Percentiles rank a stretch among this genome's conserved stretches.
Evolutionary conservation across 2,329 filamentous ascomycete genomes (phyloP).

Genomic region (Exophiala dermatitidis): DNA sequence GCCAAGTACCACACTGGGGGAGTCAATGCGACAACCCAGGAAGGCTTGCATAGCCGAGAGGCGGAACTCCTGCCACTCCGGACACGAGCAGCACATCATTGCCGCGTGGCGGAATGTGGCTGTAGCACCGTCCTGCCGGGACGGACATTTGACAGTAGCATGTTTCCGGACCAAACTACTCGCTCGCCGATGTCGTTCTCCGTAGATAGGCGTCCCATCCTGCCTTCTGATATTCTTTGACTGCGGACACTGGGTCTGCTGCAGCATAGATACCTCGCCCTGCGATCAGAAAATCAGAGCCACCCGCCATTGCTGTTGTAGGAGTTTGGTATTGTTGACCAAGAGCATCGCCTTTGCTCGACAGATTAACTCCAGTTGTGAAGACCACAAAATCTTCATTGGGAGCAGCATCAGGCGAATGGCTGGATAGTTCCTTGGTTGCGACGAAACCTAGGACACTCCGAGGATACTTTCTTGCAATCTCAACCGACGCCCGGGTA

Average conservation of each 20-base stretch:
- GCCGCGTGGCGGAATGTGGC: too few relatives aligned
- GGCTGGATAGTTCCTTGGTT: slow-evolving; percentile 36
- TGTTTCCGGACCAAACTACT: not conserved
- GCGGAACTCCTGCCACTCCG: not conserved
- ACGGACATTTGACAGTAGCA: too few relatives aligned
- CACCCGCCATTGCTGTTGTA: slow-evolving; percentile 38
- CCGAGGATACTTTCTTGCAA: slow-evolving; percentile 38
- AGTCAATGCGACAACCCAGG: too few relatives aligned
- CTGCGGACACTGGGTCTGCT: slow-evolving; percentile 39
- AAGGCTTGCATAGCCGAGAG: not conserved
- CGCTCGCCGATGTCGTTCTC: slow-evolving; percentile 9
- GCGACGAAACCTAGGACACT: slow-evolving; percentile 44
- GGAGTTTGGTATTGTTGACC: slow-evolving; percentile 46
- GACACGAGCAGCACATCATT: too few relatives aligned
- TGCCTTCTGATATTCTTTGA: slow-evolving; percentile 39
- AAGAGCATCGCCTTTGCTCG: slow-evolving; percentile 41
- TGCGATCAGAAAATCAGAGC: slow-evolving; percentile 44
- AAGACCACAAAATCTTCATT: slow-evolving; percentile 44
- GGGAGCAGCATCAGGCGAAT: slow-evolving; percentile 28
- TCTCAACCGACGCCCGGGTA: slow-evolving; percentile 41
- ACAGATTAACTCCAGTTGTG: slow-evolving; percentile 43
- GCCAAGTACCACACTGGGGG: too few relatives aligned
- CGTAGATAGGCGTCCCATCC: slow-evolving; percentile 41
- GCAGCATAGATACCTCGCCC: slow-evolving; percentile 43
- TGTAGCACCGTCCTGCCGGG: too few relatives aligned